Percentiles rank a stretch among this genome's conserved stretches.
Conservation (phyloP, 345 rosid species). For the Hypericum androsaemum region DNA sequence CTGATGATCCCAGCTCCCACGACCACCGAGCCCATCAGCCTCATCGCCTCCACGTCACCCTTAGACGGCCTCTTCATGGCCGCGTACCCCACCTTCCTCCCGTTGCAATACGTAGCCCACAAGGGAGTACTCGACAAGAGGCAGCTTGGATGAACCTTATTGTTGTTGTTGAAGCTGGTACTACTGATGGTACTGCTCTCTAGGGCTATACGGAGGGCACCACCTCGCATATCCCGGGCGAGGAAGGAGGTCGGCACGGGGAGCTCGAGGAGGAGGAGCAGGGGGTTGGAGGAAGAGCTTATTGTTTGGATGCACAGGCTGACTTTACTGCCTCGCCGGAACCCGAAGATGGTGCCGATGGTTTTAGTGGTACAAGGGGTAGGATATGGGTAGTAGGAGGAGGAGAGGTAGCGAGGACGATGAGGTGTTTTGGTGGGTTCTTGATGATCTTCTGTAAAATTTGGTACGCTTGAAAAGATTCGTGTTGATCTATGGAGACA, state of each 20-base stretch:
- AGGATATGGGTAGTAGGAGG: conserved; percentile 12
- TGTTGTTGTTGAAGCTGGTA: no score
- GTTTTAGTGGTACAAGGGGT: conserved; percentile 24
- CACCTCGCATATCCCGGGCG: conserved; percentile 65
- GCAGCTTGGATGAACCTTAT: conserved; percentile 1
- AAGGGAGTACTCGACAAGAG: conserved; percentile 26
- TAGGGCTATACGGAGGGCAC: conserved; percentile 47
- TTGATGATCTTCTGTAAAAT: not conserved
- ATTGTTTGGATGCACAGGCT: conserved; percentile 50
- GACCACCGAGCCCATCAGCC: conserved; percentile 35
- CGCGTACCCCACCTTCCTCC: conserved; percentile 61
- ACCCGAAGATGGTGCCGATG: conserved; percentile 59
- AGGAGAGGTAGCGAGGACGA: conserved; percentile 2
- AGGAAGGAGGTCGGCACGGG: conserved; percentile 38
- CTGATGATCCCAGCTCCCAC: conserved; percentile 53
- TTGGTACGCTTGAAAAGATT: no score
- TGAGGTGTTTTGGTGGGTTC: conserved; percentile 13
- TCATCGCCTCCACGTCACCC: conserved; percentile 37
- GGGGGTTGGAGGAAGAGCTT: conserved; percentile 29
- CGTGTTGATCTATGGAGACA: no score
- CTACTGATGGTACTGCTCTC: conserved; percentile 17
- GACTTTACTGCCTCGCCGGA: conserved; percentile 41
- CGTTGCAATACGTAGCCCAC: conserved; percentile 66
- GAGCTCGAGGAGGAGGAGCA: conserved; percentile 43
- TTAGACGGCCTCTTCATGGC: conserved; percentile 34